A percentile compares a stretch with the other conserved stretches of the same genome.
Evolutionary conservation across 805 yeast species (phyloP).

Genomic region (Hanseniaspora meyeri): DNA sequence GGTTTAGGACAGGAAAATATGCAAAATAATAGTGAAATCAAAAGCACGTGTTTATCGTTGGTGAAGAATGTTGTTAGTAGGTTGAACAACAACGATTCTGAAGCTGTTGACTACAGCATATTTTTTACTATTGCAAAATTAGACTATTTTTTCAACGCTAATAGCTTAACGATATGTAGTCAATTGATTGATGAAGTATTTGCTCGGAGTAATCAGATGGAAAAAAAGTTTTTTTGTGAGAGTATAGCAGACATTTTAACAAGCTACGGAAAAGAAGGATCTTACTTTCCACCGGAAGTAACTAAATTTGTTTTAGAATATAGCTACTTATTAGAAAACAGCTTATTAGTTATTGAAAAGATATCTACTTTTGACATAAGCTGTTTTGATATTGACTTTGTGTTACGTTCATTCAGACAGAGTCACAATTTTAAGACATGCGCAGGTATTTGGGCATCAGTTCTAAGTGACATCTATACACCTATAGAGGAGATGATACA

Average conservation of each 20-base stretch:
- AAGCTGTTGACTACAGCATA: neutral
- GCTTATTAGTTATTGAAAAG: neutral
- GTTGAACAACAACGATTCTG: slow-evolving; percentile 5
- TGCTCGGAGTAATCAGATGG: neutral
- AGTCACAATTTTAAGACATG: slow-evolving; percentile 30
- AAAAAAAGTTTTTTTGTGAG: neutral
- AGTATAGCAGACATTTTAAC: neutral
- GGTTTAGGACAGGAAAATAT: slow-evolving; percentile 15
- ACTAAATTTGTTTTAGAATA: slow-evolving; percentile 1
- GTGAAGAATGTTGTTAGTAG: slow-evolving; percentile 24
- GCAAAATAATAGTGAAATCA: slow-evolving; percentile 21
- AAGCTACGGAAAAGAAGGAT: neutral
- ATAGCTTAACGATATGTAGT: neutral
- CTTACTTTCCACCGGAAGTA: neutral
- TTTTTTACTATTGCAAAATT: neutral
- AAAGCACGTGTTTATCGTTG: slow-evolving; percentile 23
- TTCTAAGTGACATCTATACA: slow-evolving; percentile 56
- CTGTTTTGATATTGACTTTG: slow-evolving; percentile 65
- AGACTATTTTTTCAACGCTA: neutral
- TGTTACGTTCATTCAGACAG: slow-evolving; percentile 48
- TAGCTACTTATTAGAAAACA: neutral
- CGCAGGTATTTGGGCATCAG: slow-evolving; percentile 52
- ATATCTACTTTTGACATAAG: slow-evolving; percentile 39
- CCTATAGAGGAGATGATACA: slow-evolving; percentile 50
- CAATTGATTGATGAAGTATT: neutral